These are phyloP conservation scores for Dactylonectria estremocensis DNA, from an alignment of 2,329 filamentous ascomycete species.

Conservation along the genomic window DNA sequence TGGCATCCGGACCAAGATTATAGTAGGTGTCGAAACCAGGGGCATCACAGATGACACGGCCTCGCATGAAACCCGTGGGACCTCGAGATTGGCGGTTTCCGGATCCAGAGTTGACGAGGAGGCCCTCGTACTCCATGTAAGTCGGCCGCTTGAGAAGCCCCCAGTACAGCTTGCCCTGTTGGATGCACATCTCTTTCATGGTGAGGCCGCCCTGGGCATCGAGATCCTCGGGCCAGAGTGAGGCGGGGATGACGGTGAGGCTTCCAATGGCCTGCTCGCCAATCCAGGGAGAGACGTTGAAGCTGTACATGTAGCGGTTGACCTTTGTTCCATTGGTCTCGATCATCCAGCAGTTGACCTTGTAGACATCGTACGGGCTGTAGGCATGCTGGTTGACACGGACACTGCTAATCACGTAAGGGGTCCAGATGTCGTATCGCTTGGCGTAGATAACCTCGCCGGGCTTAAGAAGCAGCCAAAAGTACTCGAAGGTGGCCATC, in stretches of 20 bases:
- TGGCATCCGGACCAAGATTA: constrained; percentile 44
- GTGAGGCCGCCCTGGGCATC: constrained; percentile 49
- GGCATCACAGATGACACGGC: constrained; percentile 61
- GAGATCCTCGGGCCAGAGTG: constrained; percentile 59
- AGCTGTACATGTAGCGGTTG: constrained; percentile 56
- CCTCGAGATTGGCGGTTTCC: constrained; percentile 47
- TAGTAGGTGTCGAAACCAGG: constrained; percentile 58
- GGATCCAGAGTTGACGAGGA: constrained; percentile 52
- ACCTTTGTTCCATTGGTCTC: constrained; percentile 53
- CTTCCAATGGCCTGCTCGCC: constrained; percentile 61
- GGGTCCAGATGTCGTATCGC: constrained; percentile 57
- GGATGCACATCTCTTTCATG: constrained; percentile 57
- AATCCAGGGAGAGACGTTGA: constrained; percentile 56
- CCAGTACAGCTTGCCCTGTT: constrained; percentile 63
- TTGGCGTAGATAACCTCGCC: constrained; percentile 62
- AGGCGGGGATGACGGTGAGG: constrained; percentile 60
- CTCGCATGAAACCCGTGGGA: constrained; percentile 55
- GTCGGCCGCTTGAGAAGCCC: constrained; percentile 61
- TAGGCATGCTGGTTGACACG: constrained; percentile 27
- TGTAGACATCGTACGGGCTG: constrained; percentile 39
- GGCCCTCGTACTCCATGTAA: constrained; percentile 64
- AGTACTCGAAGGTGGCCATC: constrained; percentile 61
- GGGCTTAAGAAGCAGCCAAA: constrained; percentile 64
- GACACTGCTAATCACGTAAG: constrained; percentile 59
- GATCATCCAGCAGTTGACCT: constrained; percentile 61